Evolutionary conservation across 2,329 filamentous ascomycete species (phyloP).

Genomic region (Arthrobotrys iridis): DNA sequence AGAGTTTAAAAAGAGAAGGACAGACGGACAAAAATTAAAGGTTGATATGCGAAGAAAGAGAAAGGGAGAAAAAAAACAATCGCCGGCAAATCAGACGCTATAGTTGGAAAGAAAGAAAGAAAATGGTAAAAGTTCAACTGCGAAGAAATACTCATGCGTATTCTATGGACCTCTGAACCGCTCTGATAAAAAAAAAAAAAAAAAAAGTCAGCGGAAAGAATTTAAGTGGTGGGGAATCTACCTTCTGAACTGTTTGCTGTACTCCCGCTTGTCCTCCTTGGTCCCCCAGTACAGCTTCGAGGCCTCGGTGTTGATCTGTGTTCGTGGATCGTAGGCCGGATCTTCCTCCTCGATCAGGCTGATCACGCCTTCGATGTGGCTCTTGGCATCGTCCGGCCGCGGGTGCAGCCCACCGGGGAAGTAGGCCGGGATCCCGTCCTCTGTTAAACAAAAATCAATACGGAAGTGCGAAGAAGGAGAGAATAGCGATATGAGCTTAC

Average conservation of each 20-base stretch:
- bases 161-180: slow-evolving; percentile 54
- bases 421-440: slow-evolving; percentile 84
- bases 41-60: background rate
- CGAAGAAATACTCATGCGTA: slow-evolving; percentile 24
- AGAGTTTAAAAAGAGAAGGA: background rate
- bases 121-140: background rate
- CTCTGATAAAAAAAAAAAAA: slow-evolving; percentile 6
- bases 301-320: slow-evolving; percentile 85
- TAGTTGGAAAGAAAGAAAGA: background rate
- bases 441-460: slow-evolving; percentile 38
- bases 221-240: slow-evolving; percentile 61
- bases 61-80: background rate
- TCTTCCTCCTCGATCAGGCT: slow-evolving; percentile 84
- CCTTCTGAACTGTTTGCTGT: slow-evolving; percentile 81
- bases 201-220: background rate
- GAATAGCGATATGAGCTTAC: slow-evolving; percentile 58
- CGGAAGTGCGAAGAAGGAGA: background rate
- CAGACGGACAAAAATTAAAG: background rate
- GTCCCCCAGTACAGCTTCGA: slow-evolving; percentile 87
- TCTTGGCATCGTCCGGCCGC: slow-evolving; percentile 77
- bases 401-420: slow-evolving; percentile 65
- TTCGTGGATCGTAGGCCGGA: slow-evolving; percentile 88
- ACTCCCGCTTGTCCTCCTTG: slow-evolving; percentile 80
- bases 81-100: background rate
- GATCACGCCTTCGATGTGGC: slow-evolving; percentile 86